Conservation (phyloP, 805 yeast species). For the Cyberlindnera misumaiensis region DNA sequence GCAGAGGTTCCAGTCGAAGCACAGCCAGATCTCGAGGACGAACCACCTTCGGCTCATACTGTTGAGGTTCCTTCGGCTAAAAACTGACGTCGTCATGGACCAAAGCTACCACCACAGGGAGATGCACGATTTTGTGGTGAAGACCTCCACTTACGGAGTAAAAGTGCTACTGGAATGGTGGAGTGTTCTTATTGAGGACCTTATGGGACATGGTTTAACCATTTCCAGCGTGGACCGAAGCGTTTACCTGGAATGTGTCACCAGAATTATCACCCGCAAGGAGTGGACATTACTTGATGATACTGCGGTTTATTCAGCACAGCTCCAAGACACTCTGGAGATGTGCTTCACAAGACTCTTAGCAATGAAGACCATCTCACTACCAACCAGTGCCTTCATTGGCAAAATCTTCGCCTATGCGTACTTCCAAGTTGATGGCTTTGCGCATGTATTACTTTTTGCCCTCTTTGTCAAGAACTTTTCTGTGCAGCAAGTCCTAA, state of each 20-base stretch:
- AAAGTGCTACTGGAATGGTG: constrained; percentile 11
- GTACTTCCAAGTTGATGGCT: constrained; percentile 41
- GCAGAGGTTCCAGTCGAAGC: constrained; percentile 4
- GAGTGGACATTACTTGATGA: constrained; percentile 10
- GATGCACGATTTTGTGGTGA: constrained; percentile 5
- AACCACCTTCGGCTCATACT: constrained; percentile 7
- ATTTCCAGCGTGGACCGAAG: constrained; percentile 11
- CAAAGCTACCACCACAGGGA: constrained; percentile 4
- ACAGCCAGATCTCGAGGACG: constrained; percentile 6
- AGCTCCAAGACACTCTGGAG: constrained; percentile 7
- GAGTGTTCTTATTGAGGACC: constrained; percentile 6
- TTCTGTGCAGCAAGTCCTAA: constrained; percentile 20
- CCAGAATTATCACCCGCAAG: constrained; percentile 8
- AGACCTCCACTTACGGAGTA: constrained; percentile 7
- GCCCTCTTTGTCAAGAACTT: constrained; percentile 47
- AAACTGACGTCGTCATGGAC: constrained; percentile 4
- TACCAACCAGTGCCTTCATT: constrained; percentile 34
- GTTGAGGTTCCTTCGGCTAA: constrained; percentile 8
- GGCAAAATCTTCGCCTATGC: constrained; percentile 58
- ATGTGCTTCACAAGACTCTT: constrained; percentile 12
- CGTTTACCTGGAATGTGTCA: constrained; percentile 11
- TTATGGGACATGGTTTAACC: neutral
- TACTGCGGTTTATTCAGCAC: constrained; percentile 1
- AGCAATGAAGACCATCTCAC: constrained; percentile 12
- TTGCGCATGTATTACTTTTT: constrained; percentile 47